These are phyloP conservation scores for Leccinum solheimii DNA, from an alignment of 1,284 basidiomycete species.

Conservation along the genomic window DNA sequence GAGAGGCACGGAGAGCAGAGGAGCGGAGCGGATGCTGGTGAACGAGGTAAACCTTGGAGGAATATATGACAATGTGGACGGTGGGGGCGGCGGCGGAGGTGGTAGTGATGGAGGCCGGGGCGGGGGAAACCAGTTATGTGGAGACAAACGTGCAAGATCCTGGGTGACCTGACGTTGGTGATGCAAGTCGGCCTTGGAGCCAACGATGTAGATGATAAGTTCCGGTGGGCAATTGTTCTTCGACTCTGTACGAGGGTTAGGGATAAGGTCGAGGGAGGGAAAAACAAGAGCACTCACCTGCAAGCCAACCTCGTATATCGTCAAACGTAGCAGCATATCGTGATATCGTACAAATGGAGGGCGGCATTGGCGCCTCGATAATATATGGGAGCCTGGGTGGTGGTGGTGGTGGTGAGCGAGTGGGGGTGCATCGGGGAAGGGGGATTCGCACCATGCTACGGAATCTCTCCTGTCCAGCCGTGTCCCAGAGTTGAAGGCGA, in stretches of 20 bases:
- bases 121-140: slow-evolving; percentile 83
- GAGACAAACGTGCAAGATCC: slow-evolving; percentile 76
- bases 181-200: slow-evolving; percentile 83
- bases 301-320: slow-evolving; percentile 91
- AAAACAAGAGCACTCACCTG: slow-evolving; percentile 50
- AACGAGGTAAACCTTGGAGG: slow-evolving; percentile 84
- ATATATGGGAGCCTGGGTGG: slow-evolving; percentile 90
- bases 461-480: slow-evolving; percentile 97
- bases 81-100: slow-evolving; percentile 43
- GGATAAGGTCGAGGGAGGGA: slow-evolving; percentile 7
- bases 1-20: slow-evolving; percentile 39
- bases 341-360: slow-evolving; percentile 96
- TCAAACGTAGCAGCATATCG: slow-evolving; percentile 85
- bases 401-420: slow-evolving; percentile 11
- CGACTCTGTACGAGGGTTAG: slow-evolving; percentile 56
- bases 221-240: slow-evolving; percentile 84
- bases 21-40: slow-evolving; percentile 66
- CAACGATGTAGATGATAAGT: slow-evolving; percentile 90
- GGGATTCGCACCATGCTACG: slow-evolving; percentile 76
- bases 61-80: slow-evolving; percentile 77
- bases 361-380: slow-evolving; percentile 98
- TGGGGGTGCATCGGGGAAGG: slow-evolving; percentile 15
- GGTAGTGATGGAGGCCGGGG: slow-evolving; percentile 57
- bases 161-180: slow-evolving; percentile 71
- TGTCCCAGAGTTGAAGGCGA: slow-evolving; percentile 89